phyloP scores from a whole-genome alignment of 179 eudicot genomes.

The Nepenthes alata region DNA sequence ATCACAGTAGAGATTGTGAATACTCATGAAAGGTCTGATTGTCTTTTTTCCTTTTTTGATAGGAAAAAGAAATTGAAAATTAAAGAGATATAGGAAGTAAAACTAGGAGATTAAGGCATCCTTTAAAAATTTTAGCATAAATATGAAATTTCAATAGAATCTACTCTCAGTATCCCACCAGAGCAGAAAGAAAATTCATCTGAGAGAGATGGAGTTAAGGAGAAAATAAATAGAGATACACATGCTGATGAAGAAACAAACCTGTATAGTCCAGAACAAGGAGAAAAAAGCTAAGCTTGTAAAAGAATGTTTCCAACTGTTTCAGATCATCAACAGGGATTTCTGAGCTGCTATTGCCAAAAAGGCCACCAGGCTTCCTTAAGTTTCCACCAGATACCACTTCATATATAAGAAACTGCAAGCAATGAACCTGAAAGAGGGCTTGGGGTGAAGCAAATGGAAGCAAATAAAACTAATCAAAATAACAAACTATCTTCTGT shows the following conservation, averaged over 20 bases:
- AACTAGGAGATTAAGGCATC: too few relatives aligned
- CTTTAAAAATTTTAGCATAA: too few relatives aligned
- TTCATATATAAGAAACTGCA: slow-evolving; percentile 95
- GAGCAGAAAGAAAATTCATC: too few relatives aligned
- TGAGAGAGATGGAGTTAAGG: neutral
- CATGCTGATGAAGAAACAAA: slow-evolving; percentile 11
- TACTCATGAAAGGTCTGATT: too few relatives aligned
- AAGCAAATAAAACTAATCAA: neutral
- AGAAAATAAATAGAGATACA: neutral
- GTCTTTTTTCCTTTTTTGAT: too few relatives aligned
- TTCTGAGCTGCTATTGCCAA: slow-evolving; percentile 84
- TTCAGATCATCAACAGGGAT: slow-evolving; percentile 84
- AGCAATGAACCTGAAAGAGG: slow-evolving; percentile 70
- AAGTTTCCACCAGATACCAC: slow-evolving; percentile 95
- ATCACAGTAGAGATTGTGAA: too few relatives aligned
- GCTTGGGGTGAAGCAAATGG: neutral
- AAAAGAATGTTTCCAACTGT: slow-evolving; percentile 90
- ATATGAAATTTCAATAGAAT: too few relatives aligned
- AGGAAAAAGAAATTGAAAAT: too few relatives aligned
- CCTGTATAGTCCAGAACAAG: slow-evolving; percentile 92
- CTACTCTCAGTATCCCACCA: too few relatives aligned
- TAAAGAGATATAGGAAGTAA: too few relatives aligned
- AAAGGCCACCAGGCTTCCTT: slow-evolving; percentile 93
- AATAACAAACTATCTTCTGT: neutral
- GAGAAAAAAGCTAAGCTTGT: slow-evolving; percentile 94